Evolutionary conservation across 176 grass and related monocot species (phyloP).

Genomic region (Bolboschoenus planiculmis): DNA sequence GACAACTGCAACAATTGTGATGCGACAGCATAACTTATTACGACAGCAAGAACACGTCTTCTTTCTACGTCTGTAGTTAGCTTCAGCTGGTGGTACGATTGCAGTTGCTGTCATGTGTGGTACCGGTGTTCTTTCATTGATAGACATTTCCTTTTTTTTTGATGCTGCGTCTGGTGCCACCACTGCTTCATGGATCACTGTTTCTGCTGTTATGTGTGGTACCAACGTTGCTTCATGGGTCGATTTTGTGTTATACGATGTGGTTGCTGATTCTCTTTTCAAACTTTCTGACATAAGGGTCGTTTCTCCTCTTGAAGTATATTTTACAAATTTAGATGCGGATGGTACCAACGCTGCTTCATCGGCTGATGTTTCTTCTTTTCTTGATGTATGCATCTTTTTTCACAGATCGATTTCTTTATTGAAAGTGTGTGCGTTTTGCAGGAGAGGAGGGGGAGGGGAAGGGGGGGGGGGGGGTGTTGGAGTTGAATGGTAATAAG

Average conservation of each 20-base stretch:
- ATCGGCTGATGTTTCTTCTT: not conserved
- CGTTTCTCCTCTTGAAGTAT: not conserved
- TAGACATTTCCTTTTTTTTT: not conserved
- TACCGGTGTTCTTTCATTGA: not conserved
- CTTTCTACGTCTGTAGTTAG: not conserved
- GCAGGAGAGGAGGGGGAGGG: not conserved
- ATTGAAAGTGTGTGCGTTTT: not conserved
- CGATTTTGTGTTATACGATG: not conserved
- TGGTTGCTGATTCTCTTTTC: not conserved
- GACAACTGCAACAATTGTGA: conserved; percentile 11
- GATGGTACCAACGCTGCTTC: not conserved
- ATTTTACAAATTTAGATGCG: not conserved
- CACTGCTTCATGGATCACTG: not conserved
- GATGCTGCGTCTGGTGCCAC: not conserved
- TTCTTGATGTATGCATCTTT: not conserved
- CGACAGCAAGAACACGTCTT: conserved; percentile 6
- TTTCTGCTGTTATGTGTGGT: not conserved
- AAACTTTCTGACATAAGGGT: not conserved
- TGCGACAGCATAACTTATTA: conserved; percentile 15
- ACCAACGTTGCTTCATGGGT: not conserved
- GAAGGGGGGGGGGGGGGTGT: no score
- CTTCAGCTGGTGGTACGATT: not conserved
- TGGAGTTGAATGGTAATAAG: not conserved
- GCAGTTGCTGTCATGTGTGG: not conserved
- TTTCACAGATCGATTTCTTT: not conserved